These are phyloP conservation scores for Protomyces pachydermus DNA, from an alignment of 1,139 yeast genomes.

Conservation along the genomic window DNA sequence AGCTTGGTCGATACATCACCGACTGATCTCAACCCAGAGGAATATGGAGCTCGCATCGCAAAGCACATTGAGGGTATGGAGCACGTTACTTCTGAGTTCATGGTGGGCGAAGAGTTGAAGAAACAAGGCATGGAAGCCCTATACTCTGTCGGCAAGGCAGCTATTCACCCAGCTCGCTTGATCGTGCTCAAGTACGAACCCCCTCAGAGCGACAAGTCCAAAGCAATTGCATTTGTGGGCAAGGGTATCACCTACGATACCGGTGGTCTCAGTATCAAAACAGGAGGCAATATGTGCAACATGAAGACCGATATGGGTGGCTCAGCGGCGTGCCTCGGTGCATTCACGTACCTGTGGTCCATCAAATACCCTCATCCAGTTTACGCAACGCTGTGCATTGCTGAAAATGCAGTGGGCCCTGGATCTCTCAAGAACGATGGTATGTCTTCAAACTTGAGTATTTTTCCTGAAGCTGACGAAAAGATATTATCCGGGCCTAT, in stretches of 20 bases:
- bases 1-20: conserved; percentile 10
- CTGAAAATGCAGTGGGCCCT: conserved; percentile 25
- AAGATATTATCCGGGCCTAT: conserved; percentile 5
- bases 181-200: conserved; percentile 8
- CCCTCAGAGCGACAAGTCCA: background rate
- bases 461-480: too few relatives aligned
- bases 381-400: conserved; percentile 15
- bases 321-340: conserved; percentile 25
- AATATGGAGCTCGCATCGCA: background rate
- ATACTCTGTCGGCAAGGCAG: conserved; percentile 18
- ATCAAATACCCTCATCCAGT: conserved; percentile 14
- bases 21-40: conserved; percentile 5
- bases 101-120: conserved; percentile 7
- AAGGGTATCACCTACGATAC: conserved; percentile 28
- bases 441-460: too few relatives aligned
- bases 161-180: conserved; percentile 10
- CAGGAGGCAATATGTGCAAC: conserved; percentile 16
- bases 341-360: conserved; percentile 11
- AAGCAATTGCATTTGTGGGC: conserved; percentile 25
- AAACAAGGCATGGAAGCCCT: conserved; percentile 2
- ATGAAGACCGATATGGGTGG: conserved; percentile 28
- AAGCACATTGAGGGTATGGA: background rate
- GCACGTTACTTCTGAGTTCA: conserved; percentile 7
- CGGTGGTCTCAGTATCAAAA: conserved; percentile 27
- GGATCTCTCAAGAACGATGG: conserved; percentile 25